These are phyloP conservation scores for Artomyces pyxidatus DNA, from an alignment of 768 basidiomycete genomes.

Conservation along the genomic window DNA sequence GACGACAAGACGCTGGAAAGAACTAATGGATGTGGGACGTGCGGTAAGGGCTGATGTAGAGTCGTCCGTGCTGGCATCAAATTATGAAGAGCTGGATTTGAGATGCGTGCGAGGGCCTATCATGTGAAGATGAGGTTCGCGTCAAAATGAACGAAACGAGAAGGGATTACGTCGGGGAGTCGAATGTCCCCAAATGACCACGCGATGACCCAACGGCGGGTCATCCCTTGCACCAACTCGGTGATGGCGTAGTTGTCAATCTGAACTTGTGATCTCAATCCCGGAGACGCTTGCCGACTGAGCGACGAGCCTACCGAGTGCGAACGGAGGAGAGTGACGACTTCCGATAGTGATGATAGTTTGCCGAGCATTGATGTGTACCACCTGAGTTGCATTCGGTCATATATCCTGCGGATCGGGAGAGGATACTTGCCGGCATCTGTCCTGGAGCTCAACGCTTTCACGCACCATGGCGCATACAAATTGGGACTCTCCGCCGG, in stretches of 20 bases:
- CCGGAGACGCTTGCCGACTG: constrained; percentile 1
- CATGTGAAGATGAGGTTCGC: constrained; percentile 28
- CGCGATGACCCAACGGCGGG: constrained; percentile 84
- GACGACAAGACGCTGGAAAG: constrained; percentile 26
- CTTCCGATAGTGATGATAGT: constrained; percentile 55
- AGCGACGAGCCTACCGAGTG: constrained; percentile 26
- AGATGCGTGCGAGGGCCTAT: constrained; percentile 30
- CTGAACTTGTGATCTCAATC: constrained; percentile 28
- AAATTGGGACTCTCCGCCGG: constrained; percentile 80
- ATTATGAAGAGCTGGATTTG: constrained; percentile 36
- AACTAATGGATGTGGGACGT: constrained; percentile 15
- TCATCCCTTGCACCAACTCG: constrained; percentile 80
- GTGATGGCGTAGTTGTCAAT: constrained; percentile 82
- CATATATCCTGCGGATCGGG: neutral
- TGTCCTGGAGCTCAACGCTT: constrained; percentile 40
- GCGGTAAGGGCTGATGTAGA: constrained; percentile 31
- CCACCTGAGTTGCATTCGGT: constrained; percentile 50
- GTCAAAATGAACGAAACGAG: neutral
- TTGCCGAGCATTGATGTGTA: constrained; percentile 93
- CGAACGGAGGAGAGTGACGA: constrained; percentile 48
- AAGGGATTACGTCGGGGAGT: constrained; percentile 66
- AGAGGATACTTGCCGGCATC: constrained; percentile 47
- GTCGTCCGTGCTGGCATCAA: constrained; percentile 54
- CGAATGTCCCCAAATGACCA: constrained; percentile 69
- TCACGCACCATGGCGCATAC: constrained; percentile 72